These are phyloP conservation scores for Ophiostoma ulmi DNA, from an alignment of 2,329 filamentous ascomycete genomes.

Conservation along the genomic window DNA sequence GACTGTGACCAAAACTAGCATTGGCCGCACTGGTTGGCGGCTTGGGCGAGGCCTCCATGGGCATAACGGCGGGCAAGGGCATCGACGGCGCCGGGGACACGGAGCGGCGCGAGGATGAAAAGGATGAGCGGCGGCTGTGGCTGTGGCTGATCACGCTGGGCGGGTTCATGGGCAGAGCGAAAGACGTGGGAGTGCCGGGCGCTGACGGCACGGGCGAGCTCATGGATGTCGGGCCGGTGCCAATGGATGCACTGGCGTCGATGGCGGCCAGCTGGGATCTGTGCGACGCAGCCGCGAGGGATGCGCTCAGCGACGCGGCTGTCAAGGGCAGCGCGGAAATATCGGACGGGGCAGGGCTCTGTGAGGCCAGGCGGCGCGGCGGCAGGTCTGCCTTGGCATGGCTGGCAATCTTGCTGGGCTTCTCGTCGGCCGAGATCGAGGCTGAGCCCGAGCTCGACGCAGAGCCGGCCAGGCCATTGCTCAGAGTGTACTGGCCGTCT, in stretches of 20 bases:
- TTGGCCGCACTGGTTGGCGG: constrained; percentile 48
- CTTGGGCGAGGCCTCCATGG: constrained; percentile 82
- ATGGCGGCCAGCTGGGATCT: constrained; percentile 59
- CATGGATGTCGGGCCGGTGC: constrained; percentile 34
- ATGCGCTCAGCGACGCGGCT: constrained; percentile 3
- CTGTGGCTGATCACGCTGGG: constrained; percentile 83
- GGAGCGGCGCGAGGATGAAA: constrained; percentile 78
- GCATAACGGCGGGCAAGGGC: constrained; percentile 91
- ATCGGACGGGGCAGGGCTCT: constrained; percentile 86
- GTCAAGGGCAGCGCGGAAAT: constrained; percentile 36
- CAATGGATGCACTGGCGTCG: constrained; percentile 44
- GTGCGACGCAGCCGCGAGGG: constrained; percentile 34
- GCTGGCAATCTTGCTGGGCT: constrained; percentile 17
- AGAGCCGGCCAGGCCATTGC: background rate
- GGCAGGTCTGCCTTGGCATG: constrained; percentile 70
- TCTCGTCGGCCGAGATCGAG: constrained; percentile 40
- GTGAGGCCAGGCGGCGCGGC: constrained; percentile 79
- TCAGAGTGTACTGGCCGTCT: constrained; percentile 84
- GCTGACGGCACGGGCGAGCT: constrained; percentile 86
- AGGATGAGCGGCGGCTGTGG: constrained; percentile 90
- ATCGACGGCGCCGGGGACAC: constrained; percentile 90
- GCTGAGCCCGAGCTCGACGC: constrained; percentile 32
- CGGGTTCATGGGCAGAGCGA: constrained; percentile 92
- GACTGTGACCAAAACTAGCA: constrained; percentile 22
- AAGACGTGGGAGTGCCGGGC: constrained; percentile 85